Conservation (phyloP, 2,329 filamentous ascomycete species). For the Myriosclerotinia curreyana region DNA sequence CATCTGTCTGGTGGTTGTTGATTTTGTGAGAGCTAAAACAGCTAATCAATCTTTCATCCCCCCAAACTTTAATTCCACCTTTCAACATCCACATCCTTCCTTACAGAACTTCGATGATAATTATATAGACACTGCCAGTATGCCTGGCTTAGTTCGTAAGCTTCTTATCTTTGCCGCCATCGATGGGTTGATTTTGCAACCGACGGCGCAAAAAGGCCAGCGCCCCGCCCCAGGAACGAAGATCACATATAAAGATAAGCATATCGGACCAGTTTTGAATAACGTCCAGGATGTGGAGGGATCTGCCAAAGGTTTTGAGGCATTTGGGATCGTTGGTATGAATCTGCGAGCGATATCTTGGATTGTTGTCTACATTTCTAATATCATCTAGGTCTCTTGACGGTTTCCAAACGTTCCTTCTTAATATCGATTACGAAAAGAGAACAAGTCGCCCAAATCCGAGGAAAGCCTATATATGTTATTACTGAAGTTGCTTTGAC, state of each 20-base stretch:
- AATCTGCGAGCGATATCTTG: background rate
- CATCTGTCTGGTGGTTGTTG: slow-evolving; percentile 1
- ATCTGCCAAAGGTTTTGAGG: slow-evolving; percentile 37
- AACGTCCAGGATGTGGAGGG: slow-evolving; percentile 25
- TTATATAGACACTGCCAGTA: slow-evolving; percentile 31
- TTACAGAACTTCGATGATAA: slow-evolving; percentile 25
- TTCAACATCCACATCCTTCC: background rate
- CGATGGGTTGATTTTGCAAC: slow-evolving; percentile 40
- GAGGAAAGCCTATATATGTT: slow-evolving; percentile 78
- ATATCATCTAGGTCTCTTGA: slow-evolving; percentile 66
- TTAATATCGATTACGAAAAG: slow-evolving; percentile 83
- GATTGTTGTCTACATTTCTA: slow-evolving; percentile 12
- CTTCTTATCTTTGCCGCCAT: slow-evolving; percentile 39
- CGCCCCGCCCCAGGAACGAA: slow-evolving; percentile 34
- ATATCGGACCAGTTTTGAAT: slow-evolving; percentile 30
- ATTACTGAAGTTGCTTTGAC: slow-evolving; percentile 90
- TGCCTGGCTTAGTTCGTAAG: slow-evolving; percentile 40
- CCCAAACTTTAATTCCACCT: slow-evolving; percentile 12
- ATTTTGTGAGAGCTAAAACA: slow-evolving; percentile 17
- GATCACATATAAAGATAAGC: slow-evolving; percentile 37
- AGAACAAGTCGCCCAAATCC: slow-evolving; percentile 83
- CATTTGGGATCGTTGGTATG: slow-evolving; percentile 40
- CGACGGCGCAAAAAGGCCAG: slow-evolving; percentile 35
- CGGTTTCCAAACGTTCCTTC: slow-evolving; percentile 76
- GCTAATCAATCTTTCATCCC: background rate